Percentiles rank a stretch among this genome's conserved stretches.
phyloP scores from a whole-genome alignment of 1,284 basidiomycete species.

The Thelephora terrestris region DNA sequence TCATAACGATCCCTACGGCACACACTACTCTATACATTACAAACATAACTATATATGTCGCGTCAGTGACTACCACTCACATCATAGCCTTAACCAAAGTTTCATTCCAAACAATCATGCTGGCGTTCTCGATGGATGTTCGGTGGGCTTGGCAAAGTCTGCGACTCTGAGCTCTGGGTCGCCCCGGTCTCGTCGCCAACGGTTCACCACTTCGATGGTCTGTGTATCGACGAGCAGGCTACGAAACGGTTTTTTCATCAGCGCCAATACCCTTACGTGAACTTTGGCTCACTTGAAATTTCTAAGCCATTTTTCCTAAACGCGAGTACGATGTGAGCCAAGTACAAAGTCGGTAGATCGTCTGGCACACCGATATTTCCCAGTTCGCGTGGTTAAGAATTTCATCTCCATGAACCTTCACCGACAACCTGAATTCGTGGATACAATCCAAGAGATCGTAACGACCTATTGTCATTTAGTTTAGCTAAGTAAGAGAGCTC shows the following conservation, averaged over 20 bases:
- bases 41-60: background rate
- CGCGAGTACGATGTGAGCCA: background rate
- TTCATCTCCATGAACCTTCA: slow-evolving; percentile 80
- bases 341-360: background rate
- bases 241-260: slow-evolving; percentile 3
- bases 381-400: slow-evolving; percentile 80
- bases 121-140: too few relatives aligned
- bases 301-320: slow-evolving; percentile 61
- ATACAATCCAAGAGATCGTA: slow-evolving; percentile 71
- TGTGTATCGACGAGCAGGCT: slow-evolving; percentile 65
- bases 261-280: slow-evolving; percentile 10
- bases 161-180: slow-evolving; percentile 49
- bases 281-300: slow-evolving; percentile 55
- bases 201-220: slow-evolving; percentile 56
- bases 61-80: background rate
- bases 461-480: slow-evolving; percentile 37
- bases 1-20: background rate
- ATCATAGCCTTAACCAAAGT: too few relatives aligned
- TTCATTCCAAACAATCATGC: too few relatives aligned
- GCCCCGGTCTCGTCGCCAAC: slow-evolving; percentile 69
- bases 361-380: slow-evolving; percentile 48
- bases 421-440: slow-evolving; percentile 53
- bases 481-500: slow-evolving; percentile 1
- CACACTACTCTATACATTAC: background rate
- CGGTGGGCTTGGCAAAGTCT: slow-evolving; percentile 30